phyloP scores from a whole-genome alignment of 495 filamentous ascomycete genomes.

The Bacidia rubella region DNA sequence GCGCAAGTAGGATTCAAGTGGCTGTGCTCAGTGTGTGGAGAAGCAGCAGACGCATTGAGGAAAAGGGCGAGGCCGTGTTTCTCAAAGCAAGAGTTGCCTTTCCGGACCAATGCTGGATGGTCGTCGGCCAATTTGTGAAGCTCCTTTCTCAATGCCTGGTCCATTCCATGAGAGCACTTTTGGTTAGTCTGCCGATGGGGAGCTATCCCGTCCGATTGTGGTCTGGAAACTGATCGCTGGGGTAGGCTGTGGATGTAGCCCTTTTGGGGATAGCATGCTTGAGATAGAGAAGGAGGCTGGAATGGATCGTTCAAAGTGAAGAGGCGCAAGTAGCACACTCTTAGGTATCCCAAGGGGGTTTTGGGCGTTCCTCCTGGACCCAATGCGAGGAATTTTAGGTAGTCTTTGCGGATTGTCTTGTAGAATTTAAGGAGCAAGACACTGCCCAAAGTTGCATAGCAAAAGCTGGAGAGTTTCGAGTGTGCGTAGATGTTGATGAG shows the following conservation, averaged over 20 bases:
- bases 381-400: constrained; percentile 58
- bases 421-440: constrained; percentile 36
- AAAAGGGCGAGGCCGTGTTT: constrained; percentile 69
- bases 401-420: constrained; percentile 53
- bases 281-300: constrained; percentile 20
- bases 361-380: constrained; percentile 71
- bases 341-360: constrained; percentile 58
- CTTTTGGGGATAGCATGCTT: constrained; percentile 25
- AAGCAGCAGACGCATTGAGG: constrained; percentile 9
- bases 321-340: constrained; percentile 46
- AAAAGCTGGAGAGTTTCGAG: constrained; percentile 26
- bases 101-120: constrained; percentile 38
- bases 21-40: constrained; percentile 22
- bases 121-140: constrained; percentile 36
- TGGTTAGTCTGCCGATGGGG: constrained; percentile 69
- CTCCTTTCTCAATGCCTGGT: constrained; percentile 33
- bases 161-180: constrained; percentile 36
- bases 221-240: constrained; percentile 46
- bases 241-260: constrained; percentile 44
- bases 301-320: constrained; percentile 30
- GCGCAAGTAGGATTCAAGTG: constrained; percentile 47
- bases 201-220: constrained; percentile 56
- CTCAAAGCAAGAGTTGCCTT: constrained; percentile 61
- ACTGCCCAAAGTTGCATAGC: constrained; percentile 33
- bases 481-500: constrained; percentile 22